A percentile compares a stretch with the other conserved stretches of the same genome.
These are phyloP conservation scores for Entoloma clypeatum DNA, from an alignment of 1,284 basidiomycete species.

Conservation along the genomic window DNA sequence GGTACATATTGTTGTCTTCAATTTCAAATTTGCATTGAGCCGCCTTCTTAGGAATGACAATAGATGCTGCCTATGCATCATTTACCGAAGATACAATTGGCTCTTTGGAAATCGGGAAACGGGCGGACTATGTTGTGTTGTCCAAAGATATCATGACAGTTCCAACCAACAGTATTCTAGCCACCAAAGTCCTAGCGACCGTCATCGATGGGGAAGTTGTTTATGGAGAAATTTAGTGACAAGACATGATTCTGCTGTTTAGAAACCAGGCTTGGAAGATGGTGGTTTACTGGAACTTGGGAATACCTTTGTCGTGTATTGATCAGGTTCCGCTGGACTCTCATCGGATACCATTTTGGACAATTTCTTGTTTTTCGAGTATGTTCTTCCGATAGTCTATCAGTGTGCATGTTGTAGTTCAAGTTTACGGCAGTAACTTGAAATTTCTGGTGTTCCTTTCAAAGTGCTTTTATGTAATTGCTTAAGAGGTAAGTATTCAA, in stretches of 20 bases:
- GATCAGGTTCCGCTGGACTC: constrained; percentile 16
- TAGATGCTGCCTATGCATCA: constrained; percentile 82
- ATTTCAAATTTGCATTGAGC: background rate
- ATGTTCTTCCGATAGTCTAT: background rate
- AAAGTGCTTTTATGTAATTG: background rate
- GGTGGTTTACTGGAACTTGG: constrained; percentile 11
- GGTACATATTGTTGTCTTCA: constrained; percentile 33
- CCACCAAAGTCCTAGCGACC: constrained; percentile 71
- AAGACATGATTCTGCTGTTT: no score
- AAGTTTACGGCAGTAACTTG: no score
- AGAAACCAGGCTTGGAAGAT: background rate
- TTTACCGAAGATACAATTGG: constrained; percentile 74
- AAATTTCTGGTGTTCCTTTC: background rate
- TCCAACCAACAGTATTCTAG: constrained; percentile 55
- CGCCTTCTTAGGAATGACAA: constrained; percentile 40
- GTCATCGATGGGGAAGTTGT: constrained; percentile 74
- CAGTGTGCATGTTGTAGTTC: no score
- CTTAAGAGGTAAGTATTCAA: background rate
- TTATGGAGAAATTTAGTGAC: constrained; percentile 43
- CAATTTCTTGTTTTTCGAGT: background rate
- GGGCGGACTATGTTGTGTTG: constrained; percentile 80
- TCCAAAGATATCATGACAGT: constrained; percentile 80
- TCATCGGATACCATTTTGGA: constrained; percentile 13
- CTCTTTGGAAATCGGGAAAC: constrained; percentile 72
- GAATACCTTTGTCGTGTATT: background rate